Conservation (phyloP, 352 stramenopile species). For the Aphanomyces stellatus region DNA sequence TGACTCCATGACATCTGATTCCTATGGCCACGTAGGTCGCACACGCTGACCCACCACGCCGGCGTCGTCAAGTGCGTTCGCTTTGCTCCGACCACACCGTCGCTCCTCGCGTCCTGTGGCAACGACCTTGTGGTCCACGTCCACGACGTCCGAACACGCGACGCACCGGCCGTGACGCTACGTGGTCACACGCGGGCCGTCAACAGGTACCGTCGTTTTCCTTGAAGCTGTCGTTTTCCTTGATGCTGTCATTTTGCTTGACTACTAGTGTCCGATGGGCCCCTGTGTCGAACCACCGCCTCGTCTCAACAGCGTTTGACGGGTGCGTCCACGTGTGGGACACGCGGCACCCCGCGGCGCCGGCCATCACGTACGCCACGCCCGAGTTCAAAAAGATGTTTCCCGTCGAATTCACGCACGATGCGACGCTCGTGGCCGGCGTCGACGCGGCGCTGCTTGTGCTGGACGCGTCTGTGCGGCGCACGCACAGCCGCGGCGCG, state of each 20-base stretch:
- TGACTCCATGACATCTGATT: no score
- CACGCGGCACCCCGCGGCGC: background rate
- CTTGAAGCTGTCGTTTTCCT: background rate
- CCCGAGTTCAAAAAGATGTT: background rate
- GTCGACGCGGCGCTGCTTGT: background rate
- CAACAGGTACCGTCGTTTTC: background rate
- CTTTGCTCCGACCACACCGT: background rate
- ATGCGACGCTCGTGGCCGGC: background rate
- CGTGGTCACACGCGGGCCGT: background rate
- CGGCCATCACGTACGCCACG: background rate
- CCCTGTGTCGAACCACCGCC: background rate
- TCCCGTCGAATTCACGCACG: background rate
- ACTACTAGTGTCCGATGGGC: background rate
- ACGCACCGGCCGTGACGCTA: background rate
- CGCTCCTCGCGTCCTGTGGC: background rate
- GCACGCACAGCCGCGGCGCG: background rate
- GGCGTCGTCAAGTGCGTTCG: slow-evolving; percentile 2
- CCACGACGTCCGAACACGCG: background rate
- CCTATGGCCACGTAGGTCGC: background rate
- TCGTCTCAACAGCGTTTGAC: slow-evolving; percentile 1
- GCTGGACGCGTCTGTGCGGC: background rate
- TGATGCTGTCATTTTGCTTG: background rate
- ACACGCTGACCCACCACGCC: background rate
- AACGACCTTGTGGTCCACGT: background rate
- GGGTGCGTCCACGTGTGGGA: background rate